Conservation (phyloP, 805 yeast species). For the Isabelozyma gotoi region DNA sequence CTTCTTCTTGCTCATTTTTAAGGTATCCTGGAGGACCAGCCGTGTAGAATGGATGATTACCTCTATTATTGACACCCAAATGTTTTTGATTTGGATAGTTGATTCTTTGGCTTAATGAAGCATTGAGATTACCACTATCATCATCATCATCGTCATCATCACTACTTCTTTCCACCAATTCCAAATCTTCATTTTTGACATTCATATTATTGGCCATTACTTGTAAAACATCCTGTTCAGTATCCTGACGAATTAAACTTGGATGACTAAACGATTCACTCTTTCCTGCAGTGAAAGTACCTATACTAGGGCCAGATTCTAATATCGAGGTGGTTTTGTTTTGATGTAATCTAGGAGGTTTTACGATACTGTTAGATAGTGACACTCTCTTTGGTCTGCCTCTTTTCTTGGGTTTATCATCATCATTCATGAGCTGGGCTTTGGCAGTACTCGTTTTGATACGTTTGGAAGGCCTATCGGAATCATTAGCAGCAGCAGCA, state of each 20-base stretch:
- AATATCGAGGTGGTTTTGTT: constrained; percentile 36
- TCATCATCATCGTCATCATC: constrained; percentile 26
- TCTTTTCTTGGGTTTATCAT: constrained; percentile 34
- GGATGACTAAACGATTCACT: constrained; percentile 9
- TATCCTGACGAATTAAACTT: constrained; percentile 32
- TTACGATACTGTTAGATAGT: constrained; percentile 8
- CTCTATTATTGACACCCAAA: neutral
- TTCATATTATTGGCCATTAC: constrained; percentile 31
- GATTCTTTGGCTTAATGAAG: neutral
- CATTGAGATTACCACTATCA: constrained; percentile 1
- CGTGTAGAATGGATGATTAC: neutral
- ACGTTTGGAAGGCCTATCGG: constrained; percentile 18
- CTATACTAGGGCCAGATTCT: constrained; percentile 26
- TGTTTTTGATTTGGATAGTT: neutral
- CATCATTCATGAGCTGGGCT: constrained; percentile 9
- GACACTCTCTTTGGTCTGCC: constrained; percentile 38
- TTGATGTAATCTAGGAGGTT: constrained; percentile 27
- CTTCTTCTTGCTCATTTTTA: constrained; percentile 14
- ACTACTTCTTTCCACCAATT: constrained; percentile 27
- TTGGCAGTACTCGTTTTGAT: constrained; percentile 10
- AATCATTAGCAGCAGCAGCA: constrained; percentile 16
- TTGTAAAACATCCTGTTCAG: constrained; percentile 40
- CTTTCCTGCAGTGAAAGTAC: constrained; percentile 21
- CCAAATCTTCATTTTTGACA: constrained; percentile 37
- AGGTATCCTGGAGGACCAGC: constrained; percentile 3